Evolutionary conservation across 495 filamentous ascomycete genomes (phyloP).

Genomic region (Talaromyces wortmannii): DNA sequence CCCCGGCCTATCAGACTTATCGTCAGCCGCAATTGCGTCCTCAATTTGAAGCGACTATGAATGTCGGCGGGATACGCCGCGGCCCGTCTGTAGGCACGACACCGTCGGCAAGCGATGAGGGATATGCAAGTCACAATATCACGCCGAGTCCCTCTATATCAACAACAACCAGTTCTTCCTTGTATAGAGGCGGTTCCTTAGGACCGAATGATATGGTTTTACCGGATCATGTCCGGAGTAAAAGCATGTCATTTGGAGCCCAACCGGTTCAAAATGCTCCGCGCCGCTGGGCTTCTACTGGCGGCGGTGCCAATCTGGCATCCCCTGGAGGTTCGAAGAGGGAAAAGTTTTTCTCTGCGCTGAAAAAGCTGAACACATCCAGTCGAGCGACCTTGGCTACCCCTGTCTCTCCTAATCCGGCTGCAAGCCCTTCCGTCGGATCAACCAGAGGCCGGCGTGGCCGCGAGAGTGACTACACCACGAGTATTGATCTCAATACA

Average conservation of each 20-base stretch:
- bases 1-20: slow-evolving; percentile 25
- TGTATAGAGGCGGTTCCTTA: slow-evolving; percentile 5
- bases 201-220: slow-evolving; percentile 7
- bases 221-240: slow-evolving; percentile 15
- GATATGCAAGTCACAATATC: slow-evolving; percentile 13
- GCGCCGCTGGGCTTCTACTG: slow-evolving; percentile 17
- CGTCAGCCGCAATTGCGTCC: slow-evolving; percentile 6
- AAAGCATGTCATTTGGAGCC: slow-evolving; percentile 14
- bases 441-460: slow-evolving; percentile 11
- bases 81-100: not conserved
- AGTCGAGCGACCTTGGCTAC: slow-evolving; percentile 8
- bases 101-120: slow-evolving; percentile 15
- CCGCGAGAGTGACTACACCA: slow-evolving; percentile 17
- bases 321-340: slow-evolving; percentile 11
- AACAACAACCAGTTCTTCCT: slow-evolving; percentile 10
- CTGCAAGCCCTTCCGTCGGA: not conserved
- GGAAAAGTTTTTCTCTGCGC: slow-evolving; percentile 13
- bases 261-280: slow-evolving; percentile 5
- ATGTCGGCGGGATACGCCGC: not conserved
- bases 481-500: slow-evolving; percentile 35
- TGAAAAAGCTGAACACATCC: slow-evolving; percentile 17
- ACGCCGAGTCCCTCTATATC: slow-evolving; percentile 9
- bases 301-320: slow-evolving; percentile 2
- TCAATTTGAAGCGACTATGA: not conserved
- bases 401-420: not conserved